Evolutionary conservation across 192 early-diverging fungal species (phyloP), one percentile per base, ranked within the genome.

Genomic region (Entomortierella beljakovae): DNA sequence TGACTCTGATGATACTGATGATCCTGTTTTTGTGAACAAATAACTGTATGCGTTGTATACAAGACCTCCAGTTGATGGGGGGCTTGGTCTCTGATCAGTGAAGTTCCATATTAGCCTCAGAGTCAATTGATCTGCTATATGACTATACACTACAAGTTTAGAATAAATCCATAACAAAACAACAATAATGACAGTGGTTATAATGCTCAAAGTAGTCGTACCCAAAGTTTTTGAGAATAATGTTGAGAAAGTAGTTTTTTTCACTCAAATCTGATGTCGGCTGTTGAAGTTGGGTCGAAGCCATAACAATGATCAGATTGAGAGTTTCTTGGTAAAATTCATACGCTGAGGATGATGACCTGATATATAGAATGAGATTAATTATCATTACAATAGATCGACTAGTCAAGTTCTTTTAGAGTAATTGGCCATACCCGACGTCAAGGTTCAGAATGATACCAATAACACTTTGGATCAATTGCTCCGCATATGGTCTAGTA

Each of bases 41-140:
- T 89, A 92, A 33, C 85, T 87, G 74, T 93, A 93, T 0, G 92
- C 92, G 49, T 73, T 89, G 61, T 85, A 93, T 6, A 93, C 86
- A 40, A 92, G 74, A 28, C 85, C 84, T 85, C 60, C 61, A 34
- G 69, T 83, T 50, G 62, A 56, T 49, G 67, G 67, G 11, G 67
- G 75, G 28, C 75, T 70, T 7, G 75, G 75, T 53, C 62, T 49
- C 23, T 79, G 75, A 31, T 79, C 75, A 1, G 75, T 79, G 34
- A 79, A 79, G 57, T 79, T 79, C 75, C 75, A 79, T 8, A 79
- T n/a, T 13, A 79, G 80, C 28, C 87, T 71, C 9, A 83, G 67
- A 10, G 90, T 80, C 29, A 86, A 61, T n/a, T 88, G 84, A 42
- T 87, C 81, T 26, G 90, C 88, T 66, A 85, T 81, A 55, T 88